Evolutionary conservation across 371 early-diverging fungal genomes (phyloP), one percentile per base, ranked within the genome.

Genomic region (Smittium culicis): DNA sequence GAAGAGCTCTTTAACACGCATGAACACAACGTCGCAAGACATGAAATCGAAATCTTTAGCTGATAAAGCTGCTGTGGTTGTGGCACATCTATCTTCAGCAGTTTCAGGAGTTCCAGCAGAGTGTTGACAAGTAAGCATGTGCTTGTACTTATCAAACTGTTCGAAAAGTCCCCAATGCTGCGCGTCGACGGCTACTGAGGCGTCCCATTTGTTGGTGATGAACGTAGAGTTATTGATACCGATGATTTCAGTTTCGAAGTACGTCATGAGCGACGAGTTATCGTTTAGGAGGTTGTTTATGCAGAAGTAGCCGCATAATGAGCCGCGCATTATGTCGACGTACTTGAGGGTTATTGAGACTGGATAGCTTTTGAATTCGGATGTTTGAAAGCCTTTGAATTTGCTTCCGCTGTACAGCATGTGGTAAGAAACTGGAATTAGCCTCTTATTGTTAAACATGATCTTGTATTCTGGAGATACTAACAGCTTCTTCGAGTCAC

Each of bases 1-100:
- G 74, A 95, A 96, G 67, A 88, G 88, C 74, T 96, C 97, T 82
- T 94, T 96, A 95, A 95, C 94, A 34, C 96, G 84, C 96, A 96
- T 96, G 73, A 90, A 96, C 31, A 96, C 77, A 68, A 82, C 83
- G 68, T 92, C 89, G 67, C 73, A 67, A 0, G 70, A 60, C n/a
- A 61, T 27, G 28, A 77, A 68, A 54, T 80, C 78, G 69, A n/a
- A n/a, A n/a, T n/a, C n/a, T n/a, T n/a, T n/a, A n/a, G n/a, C n/a
- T n/a, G n/a, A 25, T 17, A 54, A 20, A 54, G n/a, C 17, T 54
- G n/a, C 25, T 17, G 20, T 17, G n/a, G 20, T 54, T 54, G n/a
- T 54, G 54, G 17, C 17, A 54, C 54, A 54, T 54, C n/a, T n/a
- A n/a, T n/a, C n/a, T n/a, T n/a, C n/a, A n/a, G n/a, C n/a, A n/a